A percentile compares a stretch with the other conserved stretches of the same genome.
phyloP scores from a whole-genome alignment of 768 basidiomycete genomes.

The Phlebiopsis gigantea region DNA sequence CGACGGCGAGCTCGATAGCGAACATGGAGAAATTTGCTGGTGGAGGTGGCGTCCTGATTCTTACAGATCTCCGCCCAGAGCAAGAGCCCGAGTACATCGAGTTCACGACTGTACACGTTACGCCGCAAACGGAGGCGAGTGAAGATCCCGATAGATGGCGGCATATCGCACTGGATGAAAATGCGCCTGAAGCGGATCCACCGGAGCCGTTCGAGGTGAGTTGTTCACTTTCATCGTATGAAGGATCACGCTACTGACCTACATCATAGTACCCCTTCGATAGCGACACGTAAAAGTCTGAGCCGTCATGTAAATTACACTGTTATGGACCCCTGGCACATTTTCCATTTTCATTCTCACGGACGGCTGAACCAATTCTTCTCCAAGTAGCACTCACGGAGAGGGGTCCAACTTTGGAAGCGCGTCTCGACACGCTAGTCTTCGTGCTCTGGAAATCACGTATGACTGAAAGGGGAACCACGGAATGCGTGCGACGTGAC shows the following conservation, averaged over 20 bases:
- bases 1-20: constrained; percentile 11
- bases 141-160: constrained; percentile 4
- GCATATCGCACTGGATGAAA: constrained; percentile 69
- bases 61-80: constrained; percentile 67
- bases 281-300: constrained; percentile 41
- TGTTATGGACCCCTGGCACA: constrained; percentile 1
- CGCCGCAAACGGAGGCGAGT: constrained; percentile 11
- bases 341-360: background rate
- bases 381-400: background rate
- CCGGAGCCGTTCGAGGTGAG: constrained; percentile 84
- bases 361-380: background rate
- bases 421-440: background rate
- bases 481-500: background rate
- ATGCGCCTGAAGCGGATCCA: constrained; percentile 61
- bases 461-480: background rate
- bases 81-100: constrained; percentile 74
- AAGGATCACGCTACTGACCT: constrained; percentile 18
- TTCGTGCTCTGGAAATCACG: background rate
- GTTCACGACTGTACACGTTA: constrained; percentile 33
- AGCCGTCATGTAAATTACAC: background rate
- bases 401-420: background rate
- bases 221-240: constrained; percentile 3
- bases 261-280: constrained; percentile 69
- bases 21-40: constrained; percentile 62
- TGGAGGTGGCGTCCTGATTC: constrained; percentile 84